These are phyloP conservation scores for Sclerotinia spermophila DNA, from an alignment of 2,329 filamentous ascomycete genomes.

Conservation along the genomic window DNA sequence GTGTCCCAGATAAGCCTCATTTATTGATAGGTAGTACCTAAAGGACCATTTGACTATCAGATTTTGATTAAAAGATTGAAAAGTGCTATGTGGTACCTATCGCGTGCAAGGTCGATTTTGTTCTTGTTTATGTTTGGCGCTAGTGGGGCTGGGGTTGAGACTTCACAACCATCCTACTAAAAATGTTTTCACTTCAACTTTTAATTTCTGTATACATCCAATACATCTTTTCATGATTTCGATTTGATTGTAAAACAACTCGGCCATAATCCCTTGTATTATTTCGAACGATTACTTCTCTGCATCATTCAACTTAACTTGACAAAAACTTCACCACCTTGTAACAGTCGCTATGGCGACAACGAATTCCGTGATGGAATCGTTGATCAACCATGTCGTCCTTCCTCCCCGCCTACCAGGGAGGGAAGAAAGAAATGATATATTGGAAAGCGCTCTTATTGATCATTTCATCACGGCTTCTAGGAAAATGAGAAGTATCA, in stretches of 20 bases:
- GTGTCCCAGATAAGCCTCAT: not conserved
- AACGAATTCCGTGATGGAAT: slow-evolving; percentile 18
- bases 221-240: not conserved
- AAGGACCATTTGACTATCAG: not conserved
- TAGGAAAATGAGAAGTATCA: not conserved
- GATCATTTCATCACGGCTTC: slow-evolving; percentile 19
- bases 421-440: slow-evolving; percentile 21
- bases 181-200: not conserved
- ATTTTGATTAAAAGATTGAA: not conserved
- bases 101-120: not conserved
- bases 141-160: not conserved
- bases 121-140: not conserved
- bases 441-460: slow-evolving; percentile 18
- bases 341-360: not conserved
- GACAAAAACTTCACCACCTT: not conserved
- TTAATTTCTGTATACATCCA: not conserved
- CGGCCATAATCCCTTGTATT: not conserved
- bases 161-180: not conserved
- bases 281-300: not conserved
- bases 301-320: not conserved
- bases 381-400: slow-evolving; percentile 27
- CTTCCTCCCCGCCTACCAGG: slow-evolving; percentile 27
- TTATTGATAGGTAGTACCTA: not conserved
- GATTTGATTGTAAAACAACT: not conserved
- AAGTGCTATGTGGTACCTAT: not conserved